phyloP scores from a whole-genome alignment of 306 rosid genomes.

The Notholithocarpus densiflorus region DNA sequence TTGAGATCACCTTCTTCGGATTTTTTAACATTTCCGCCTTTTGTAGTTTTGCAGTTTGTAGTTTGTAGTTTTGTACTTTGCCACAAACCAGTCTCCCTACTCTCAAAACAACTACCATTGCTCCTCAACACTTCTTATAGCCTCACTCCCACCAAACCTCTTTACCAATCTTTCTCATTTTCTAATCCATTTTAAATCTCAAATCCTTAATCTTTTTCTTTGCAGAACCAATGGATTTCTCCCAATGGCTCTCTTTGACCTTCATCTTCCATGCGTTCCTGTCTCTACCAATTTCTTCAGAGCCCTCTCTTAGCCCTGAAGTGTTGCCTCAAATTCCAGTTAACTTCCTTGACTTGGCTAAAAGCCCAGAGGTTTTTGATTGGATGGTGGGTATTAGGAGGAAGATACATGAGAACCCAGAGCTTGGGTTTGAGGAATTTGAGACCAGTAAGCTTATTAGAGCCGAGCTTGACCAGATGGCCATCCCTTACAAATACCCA shows the following conservation, averaged over 20 bases:
- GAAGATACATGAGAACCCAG: slow-evolving; percentile 82
- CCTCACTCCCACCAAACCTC: neutral
- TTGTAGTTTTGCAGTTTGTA: too few relatives aligned
- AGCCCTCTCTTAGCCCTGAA: slow-evolving; percentile 26
- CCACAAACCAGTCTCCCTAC: neutral
- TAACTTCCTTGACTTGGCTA: slow-evolving; percentile 44
- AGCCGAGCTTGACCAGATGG: slow-evolving; percentile 58
- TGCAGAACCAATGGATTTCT: slow-evolving; percentile 12
- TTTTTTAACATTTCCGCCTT: neutral
- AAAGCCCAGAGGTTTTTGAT: slow-evolving; percentile 43
- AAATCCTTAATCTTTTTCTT: neutral
- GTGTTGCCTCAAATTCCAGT: slow-evolving; percentile 30
- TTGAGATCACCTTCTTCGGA: neutral
- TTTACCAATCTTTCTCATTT: neutral
- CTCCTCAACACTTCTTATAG: neutral
- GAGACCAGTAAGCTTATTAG: slow-evolving; percentile 75
- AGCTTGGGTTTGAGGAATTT: slow-evolving; percentile 71
- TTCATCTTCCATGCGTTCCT: slow-evolving; percentile 5
- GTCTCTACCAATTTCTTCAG: slow-evolving; percentile 28
- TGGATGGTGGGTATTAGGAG: slow-evolving; percentile 69
- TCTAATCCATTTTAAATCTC: neutral
- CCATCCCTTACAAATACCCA: slow-evolving; percentile 54
- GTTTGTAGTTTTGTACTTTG: neutral
- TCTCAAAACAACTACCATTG: neutral
- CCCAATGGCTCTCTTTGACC: slow-evolving; percentile 10